Evolutionary conservation across 179 eudicot species (phyloP).

Genomic region (Spinacia oleracea): DNA sequence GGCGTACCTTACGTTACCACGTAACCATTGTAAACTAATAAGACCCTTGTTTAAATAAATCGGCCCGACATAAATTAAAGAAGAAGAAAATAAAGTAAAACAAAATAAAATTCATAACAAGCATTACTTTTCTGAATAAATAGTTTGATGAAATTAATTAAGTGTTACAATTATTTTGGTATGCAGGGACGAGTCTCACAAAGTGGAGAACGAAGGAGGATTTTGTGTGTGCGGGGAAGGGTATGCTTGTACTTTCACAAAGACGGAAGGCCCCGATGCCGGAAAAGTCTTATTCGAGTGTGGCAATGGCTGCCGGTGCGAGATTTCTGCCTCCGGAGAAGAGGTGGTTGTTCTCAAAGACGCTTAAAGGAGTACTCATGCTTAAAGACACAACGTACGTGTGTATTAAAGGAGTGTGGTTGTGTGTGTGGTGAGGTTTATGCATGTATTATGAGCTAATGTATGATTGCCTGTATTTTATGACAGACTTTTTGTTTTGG

Average conservation of each 20-base stretch:
- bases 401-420: neutral
- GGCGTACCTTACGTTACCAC: no score
- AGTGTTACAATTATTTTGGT: neutral
- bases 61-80: no score
- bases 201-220: constrained; percentile 36
- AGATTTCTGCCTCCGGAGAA: constrained; percentile 26
- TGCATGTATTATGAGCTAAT: neutral
- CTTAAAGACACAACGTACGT: neutral
- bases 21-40: no score
- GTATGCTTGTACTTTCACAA: constrained; percentile 34
- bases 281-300: constrained; percentile 44
- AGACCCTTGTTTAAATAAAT: no score
- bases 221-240: constrained; percentile 38
- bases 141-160: no score
- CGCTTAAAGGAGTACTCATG: neutral
- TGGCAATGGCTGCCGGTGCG: constrained; percentile 46
- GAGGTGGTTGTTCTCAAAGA: constrained; percentile 18
- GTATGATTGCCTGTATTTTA: neutral
- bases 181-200: constrained; percentile 19
- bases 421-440: neutral
- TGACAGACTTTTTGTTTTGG: neutral
- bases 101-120: no score
- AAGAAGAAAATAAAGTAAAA: no score
- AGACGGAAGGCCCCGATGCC: constrained; percentile 38
- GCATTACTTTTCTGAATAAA: no score